Base-by-base conservation (phyloP, 495 filamentous ascomycete genomes). In the Polyplosphaeria fusca region DNA sequence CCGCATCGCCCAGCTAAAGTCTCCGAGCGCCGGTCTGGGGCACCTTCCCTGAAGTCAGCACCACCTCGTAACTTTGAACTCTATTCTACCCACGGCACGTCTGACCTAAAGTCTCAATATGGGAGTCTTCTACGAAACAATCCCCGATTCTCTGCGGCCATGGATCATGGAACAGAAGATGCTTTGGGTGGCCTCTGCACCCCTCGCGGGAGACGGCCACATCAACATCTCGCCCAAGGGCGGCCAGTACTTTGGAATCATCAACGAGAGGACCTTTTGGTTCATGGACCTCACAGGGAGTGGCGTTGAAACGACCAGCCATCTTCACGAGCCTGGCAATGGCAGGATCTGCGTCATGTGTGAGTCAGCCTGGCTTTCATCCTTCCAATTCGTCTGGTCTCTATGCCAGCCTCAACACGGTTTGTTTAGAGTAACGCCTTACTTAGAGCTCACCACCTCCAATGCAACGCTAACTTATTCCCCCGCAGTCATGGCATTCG, bases 171-270 rank as follows among this genome's bases (percentile, higher is more conserved):
- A 45, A 7, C 68, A 71, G 40, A 61, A 68, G 23, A 30, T 66
- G 25, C 62, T 71, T 54, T 69, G 62, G 61, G 64, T 71, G 5
- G 67, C 58, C 23, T 63, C 68, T 4, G 64, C 68, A 3, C 67
- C 67, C 3, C 50, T 71, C 2, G 64, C 64, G 4, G 56, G 12
- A 12, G 13, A 38, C 3, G 68, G 68, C 32, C 68, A 71, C 49
- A 64, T 71, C 55, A 71, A 71, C 46, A 53, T 71, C 45, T 67
- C 64, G 0, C 68, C 68, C 0, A 71, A 71, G 45, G 68, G 68
- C 43, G 68, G 68, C 5, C 28, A 47, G 14, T 61, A 68, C 51
- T 70, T 68, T 50, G 66, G 68, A 14, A 60, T 70, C 16, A 18
- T 65, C 4, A 46, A 58, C 14, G 49, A 61, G 16, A 42, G 23